A percentile compares a stretch with the other conserved stretches of the same genome.
Conservation (phyloP, 306 rosid genomes). For the Purshia tridentata region DNA sequence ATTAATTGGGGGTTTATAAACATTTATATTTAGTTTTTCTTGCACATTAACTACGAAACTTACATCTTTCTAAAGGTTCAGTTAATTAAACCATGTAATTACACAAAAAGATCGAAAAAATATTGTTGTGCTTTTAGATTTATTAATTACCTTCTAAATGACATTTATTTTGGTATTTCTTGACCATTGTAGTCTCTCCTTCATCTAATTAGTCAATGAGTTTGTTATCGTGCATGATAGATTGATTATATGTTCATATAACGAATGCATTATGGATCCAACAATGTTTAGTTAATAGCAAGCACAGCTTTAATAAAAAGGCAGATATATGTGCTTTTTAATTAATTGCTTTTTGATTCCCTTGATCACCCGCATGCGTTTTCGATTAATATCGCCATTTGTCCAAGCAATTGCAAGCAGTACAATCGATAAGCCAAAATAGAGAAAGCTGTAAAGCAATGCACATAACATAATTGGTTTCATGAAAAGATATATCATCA, state of each 20-base stretch:
- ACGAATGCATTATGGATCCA: neutral
- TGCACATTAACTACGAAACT: too few species aligned
- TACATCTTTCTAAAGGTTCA: too few species aligned
- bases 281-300: slow-evolving; percentile 10
- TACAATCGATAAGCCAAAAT: neutral
- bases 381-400: slow-evolving; percentile 22
- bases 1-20: too few species aligned
- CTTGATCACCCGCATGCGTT: slow-evolving; percentile 7
- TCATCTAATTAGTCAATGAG: neutral
- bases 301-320: neutral
- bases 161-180: too few species aligned
- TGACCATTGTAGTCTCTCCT: too few species aligned
- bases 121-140: too few species aligned
- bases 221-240: neutral
- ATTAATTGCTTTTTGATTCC: neutral
- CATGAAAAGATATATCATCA: slow-evolving; percentile 17
- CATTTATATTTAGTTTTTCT: too few species aligned
- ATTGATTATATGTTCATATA: neutral
- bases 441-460: slow-evolving; percentile 8
- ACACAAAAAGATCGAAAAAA: too few species aligned
- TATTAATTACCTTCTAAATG: too few species aligned
- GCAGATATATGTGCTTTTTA: too few species aligned
- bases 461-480: slow-evolving; percentile 8
- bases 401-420: slow-evolving; percentile 6
- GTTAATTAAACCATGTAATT: too few species aligned